Base-by-base conservation (phyloP, 2,329 filamentous ascomycete genomes). In the Thielaviopsis ethacetica region DNA sequence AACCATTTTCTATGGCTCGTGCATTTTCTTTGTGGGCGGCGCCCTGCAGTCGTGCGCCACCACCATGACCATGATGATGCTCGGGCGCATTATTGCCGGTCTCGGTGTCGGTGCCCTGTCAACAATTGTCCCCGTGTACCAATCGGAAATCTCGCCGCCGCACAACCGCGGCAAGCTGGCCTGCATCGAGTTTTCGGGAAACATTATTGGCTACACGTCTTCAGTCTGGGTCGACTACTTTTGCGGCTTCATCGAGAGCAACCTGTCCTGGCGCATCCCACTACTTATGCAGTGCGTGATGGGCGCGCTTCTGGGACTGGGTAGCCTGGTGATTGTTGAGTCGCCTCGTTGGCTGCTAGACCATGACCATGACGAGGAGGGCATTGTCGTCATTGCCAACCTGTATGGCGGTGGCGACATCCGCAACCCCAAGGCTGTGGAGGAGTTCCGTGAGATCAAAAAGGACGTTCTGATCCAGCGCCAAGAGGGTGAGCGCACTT, bases 161-260 rank as follows among this genome's bases (percentile, higher is more conserved):
- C 93, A 98, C 68, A 97, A 95, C 71, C 81, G 93, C 66, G 93
- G 93, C 63, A 94, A 93, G 72, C 78, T 98, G 62, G 93, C 91
- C 24, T 97, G 93, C 70, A 97, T 98, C 64, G 93, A 98, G 70
- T 98, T 97, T 68, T 91, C 91, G 0, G 93, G 93, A 58, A 98
- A 98, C 71, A 95, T 98, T 63, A 85, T 88, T 62, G 93, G 93
- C 34, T 98, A 98, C 69, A 86, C 91, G 58, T 90, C 89, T 57
- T 97, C 91, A 65, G 91, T 97, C 22, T 98, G 93, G 93, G 91
- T 97, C 27, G 93, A 98, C 71, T 98, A 97, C 72, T 91, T 93
- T 66, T 96, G 91, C 72, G 93, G 88, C 60, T 96, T 79, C 68
- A 97, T 98, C 68, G 72, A 88, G 62, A 88, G 77, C 66, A 76